These are phyloP conservation scores for Paulownia fortunei DNA, from an alignment of 257 asterid species.

Conservation along the genomic window DNA sequence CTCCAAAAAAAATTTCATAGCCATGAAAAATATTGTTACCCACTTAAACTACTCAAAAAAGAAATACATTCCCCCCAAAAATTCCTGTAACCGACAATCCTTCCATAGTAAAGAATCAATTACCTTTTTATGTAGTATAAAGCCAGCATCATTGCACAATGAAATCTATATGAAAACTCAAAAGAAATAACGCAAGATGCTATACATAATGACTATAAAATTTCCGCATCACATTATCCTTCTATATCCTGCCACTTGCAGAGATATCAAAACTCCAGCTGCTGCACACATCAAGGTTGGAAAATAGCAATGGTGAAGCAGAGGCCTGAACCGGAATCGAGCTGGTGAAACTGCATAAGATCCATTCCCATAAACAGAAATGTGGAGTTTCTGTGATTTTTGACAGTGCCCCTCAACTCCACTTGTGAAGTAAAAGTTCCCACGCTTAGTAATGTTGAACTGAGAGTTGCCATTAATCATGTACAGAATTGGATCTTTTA, in stretches of 20 bases:
- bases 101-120: too few species aligned
- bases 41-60: too few species aligned
- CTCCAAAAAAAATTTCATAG: slow-evolving; percentile 28
- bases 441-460: slow-evolving; percentile 65
- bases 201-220: background rate
- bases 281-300: slow-evolving; percentile 43
- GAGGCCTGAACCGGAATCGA: slow-evolving; percentile 66
- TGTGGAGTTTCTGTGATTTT: slow-evolving; percentile 71
- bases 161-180: too few species aligned
- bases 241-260: slow-evolving; percentile 6
- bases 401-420: slow-evolving; percentile 69
- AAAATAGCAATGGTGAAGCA: slow-evolving; percentile 35
- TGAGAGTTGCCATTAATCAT: slow-evolving; percentile 83
- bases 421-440: slow-evolving; percentile 80
- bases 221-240: background rate
- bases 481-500: slow-evolving; percentile 74
- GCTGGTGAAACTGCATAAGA: slow-evolving; percentile 53
- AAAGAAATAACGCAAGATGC: slow-evolving; percentile 2
- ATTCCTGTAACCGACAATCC: slow-evolving; percentile 28
- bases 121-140: too few species aligned
- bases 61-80: too few species aligned
- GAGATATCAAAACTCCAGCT: slow-evolving; percentile 30
- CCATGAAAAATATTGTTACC: background rate
- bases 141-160: too few species aligned
- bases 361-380: slow-evolving; percentile 67